Evolutionary conservation across 352 stramenopile genomes (phyloP).

Genomic region (Pythium brassicae): DNA sequence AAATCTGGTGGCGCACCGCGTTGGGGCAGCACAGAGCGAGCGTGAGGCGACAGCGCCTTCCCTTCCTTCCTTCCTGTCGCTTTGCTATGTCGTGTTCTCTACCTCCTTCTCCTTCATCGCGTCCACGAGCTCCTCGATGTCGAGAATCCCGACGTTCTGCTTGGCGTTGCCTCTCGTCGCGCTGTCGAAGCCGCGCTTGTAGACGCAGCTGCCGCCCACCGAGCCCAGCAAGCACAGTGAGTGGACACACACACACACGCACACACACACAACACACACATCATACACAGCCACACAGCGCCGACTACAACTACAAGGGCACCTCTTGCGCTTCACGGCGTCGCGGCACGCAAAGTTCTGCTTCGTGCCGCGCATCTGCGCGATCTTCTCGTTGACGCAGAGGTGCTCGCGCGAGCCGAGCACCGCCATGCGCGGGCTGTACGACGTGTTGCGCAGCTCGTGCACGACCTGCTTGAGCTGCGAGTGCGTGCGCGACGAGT

Average conservation of each 20-base stretch:
- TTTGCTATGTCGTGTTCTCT: background rate
- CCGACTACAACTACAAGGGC: background rate
- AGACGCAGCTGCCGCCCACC: conserved; percentile 42
- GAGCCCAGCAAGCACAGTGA: no score
- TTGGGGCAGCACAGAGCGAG: no score
- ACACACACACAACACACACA: no score
- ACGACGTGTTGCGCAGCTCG: conserved; percentile 95
- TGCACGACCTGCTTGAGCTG: conserved; percentile 97
- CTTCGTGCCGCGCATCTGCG: conserved; percentile 71
- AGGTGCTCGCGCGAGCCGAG: conserved; percentile 96
- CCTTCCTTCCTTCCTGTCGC: no score
- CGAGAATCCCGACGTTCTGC: conserved; percentile 83
- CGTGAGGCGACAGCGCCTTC: no score
- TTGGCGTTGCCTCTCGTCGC: conserved; percentile 46
- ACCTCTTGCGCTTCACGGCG: conserved; percentile 89
- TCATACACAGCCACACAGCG: no score
- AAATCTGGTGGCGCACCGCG: conserved; percentile 91
- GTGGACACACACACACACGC: no score
- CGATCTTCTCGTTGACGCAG: conserved; percentile 95
- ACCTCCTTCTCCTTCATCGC: conserved; percentile 76
- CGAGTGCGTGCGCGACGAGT: conserved; percentile 97
- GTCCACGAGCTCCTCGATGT: conserved; percentile 98
- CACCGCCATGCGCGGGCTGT: conserved; percentile 84
- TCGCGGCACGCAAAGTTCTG: conserved; percentile 87
- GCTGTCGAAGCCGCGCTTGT: conserved; percentile 75